A percentile compares a stretch with the other conserved stretches of the same genome.
phyloP scores from a whole-genome alignment of 2,329 filamentous ascomycete genomes.

The Colletotrichum tropicicola region DNA sequence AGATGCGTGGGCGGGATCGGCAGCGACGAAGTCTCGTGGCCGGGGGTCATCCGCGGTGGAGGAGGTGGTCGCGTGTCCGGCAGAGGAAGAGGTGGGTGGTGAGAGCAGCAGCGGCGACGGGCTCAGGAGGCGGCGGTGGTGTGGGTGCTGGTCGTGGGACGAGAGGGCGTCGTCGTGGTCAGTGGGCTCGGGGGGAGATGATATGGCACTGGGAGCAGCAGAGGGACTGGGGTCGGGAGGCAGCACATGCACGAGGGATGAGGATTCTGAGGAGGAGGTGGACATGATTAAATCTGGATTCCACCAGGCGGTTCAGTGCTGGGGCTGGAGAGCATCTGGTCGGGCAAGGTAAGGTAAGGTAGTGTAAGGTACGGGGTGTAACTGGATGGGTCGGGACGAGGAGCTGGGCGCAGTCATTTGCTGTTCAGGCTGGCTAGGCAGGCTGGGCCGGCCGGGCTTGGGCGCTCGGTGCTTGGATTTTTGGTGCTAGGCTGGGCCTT shows the following conservation, averaged over 20 bases:
- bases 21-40: slow-evolving; percentile 1
- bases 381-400: slow-evolving; percentile 7
- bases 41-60: slow-evolving; percentile 12
- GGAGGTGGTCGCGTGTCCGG: slow-evolving; percentile 26
- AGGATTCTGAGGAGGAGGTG: slow-evolving; percentile 23
- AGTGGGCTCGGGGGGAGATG: slow-evolving; percentile 27
- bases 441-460: background rate
- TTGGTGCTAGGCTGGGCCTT: slow-evolving; percentile 5
- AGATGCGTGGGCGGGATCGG: slow-evolving; percentile 18
- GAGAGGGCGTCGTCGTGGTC: slow-evolving; percentile 19
- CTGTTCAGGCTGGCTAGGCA: slow-evolving; percentile 5
- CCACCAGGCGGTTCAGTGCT: slow-evolving; percentile 19
- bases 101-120: slow-evolving; percentile 23
- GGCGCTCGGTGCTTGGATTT: background rate
- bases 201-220: slow-evolving; percentile 17
- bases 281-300: slow-evolving; percentile 30
- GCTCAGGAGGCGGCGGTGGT: slow-evolving; percentile 16
- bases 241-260: slow-evolving; percentile 30
- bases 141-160: background rate
- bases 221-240: slow-evolving; percentile 23
- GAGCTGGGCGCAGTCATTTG: slow-evolving; percentile 21
- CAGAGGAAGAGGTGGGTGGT: slow-evolving; percentile 15
- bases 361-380: background rate
- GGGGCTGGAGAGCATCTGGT: slow-evolving; percentile 11
- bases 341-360: background rate